These are phyloP conservation scores for Flaveria linearis DNA, from an alignment of 129 eudicot genomes.

Conservation along the genomic window DNA sequence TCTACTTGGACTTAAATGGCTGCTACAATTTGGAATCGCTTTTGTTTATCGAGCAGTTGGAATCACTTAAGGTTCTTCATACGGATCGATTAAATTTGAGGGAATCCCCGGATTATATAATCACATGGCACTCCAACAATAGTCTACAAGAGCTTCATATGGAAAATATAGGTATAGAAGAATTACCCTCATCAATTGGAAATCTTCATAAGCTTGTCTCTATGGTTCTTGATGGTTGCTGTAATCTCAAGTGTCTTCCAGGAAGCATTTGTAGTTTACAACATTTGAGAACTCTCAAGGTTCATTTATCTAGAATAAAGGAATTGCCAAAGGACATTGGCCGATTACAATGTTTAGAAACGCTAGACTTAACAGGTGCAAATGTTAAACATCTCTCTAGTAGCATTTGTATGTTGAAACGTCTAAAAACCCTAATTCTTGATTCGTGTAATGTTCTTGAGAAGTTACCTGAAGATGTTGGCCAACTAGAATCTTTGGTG, in stretches of 20 bases:
- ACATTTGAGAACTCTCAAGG: not conserved
- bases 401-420: constrained; percentile 15
- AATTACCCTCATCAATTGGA: constrained; percentile 12
- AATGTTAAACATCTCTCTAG: not conserved
- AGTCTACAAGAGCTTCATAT: not conserved
- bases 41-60: not conserved
- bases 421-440: not conserved
- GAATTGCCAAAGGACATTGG: not conserved
- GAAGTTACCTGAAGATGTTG: not conserved
- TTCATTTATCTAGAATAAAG: not conserved
- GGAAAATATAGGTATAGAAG: not conserved
- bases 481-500: too few relatives aligned
- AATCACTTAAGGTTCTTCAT: not conserved
- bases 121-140: not conserved
- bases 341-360: not conserved
- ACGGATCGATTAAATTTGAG: not conserved
- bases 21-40: not conserved
- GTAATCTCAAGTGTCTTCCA: not conserved
- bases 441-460: not conserved
- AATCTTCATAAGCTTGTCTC: constrained; percentile 3
- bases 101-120: not conserved
- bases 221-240: not conserved
- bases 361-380: not conserved
- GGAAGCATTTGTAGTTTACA: constrained; percentile 9
- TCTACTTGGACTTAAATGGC: not conserved